Base-by-base conservation (phyloP, 768 basidiomycete species). In the Boletus rubroflammeus region DNA sequence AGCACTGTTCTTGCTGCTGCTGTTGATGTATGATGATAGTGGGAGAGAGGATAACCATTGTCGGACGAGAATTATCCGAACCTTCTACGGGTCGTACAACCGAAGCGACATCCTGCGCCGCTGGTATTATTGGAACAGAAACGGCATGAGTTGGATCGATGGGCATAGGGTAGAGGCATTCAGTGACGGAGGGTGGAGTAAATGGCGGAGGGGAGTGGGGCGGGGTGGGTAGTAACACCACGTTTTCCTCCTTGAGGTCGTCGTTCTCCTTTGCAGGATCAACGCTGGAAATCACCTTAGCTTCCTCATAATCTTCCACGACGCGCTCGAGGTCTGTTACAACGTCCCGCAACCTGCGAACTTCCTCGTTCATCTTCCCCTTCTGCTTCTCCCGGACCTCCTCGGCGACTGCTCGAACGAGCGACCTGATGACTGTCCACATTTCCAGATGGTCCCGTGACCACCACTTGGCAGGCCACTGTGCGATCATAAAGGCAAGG, bases 401-500 rank as follows among this genome's bases (percentile, higher is more conserved):
- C 63, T 87, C 87, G 15, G 77, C 83, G 29, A 90, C 70, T 35
- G 85, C 78, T 54, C 79, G 73, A 32, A 81, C 77, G 66, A 85
- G 82, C 32, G 79, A 77, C 41, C 78, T 76, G 32, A 86, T 77
- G 40, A 87, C 75, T 47, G 79, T 74, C 67, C 75, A 77, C 62
- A 86, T 76, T 71, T 87, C 87, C 5, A 75, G 67, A 65, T 84
- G 84, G 59, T 86, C 82, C 48, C 76, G 78, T 26, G 78, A 76
- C 84, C 86, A 89, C 77, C 80, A 81, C 59, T 79, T 79, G 21
- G 81, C 81, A 23, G 85, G 84, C 87, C 87, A 89, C 55, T 77
- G 76, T 6, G 83, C 80, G 57, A 84, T 80, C 28, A 74, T 63
- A 26, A 76, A 73, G 13, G 83, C 71, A 44, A 85, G 74, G 50